A percentile compares a stretch with the other conserved stretches of the same genome.
Evolutionary conservation across 108 stramenopile genomes (phyloP).

Genomic region (Cyclotella kingstonii): DNA sequence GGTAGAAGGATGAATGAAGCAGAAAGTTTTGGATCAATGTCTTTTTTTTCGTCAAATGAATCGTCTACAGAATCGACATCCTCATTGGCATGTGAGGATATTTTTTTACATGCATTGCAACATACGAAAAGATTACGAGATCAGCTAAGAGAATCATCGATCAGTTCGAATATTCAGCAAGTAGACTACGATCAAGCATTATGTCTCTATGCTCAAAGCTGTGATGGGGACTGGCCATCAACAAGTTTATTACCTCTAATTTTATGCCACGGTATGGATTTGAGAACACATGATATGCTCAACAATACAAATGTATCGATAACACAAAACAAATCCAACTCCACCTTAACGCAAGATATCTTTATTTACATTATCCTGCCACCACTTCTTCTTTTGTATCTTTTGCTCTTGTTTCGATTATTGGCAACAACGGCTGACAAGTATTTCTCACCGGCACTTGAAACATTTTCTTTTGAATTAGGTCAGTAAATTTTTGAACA

Average conservation of each 20-base stretch:
- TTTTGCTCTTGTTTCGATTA: slow-evolving; percentile 47
- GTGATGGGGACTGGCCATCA: slow-evolving; percentile 31
- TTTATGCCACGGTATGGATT: slow-evolving; percentile 17
- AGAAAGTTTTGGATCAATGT: no score
- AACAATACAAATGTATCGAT: neutral
- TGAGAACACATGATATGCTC: neutral
- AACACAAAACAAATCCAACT: neutral
- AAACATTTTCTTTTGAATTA: slow-evolving; percentile 50
- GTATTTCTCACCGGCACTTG: slow-evolving; percentile 76
- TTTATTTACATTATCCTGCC: slow-evolving; percentile 22
- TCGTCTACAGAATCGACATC: no score
- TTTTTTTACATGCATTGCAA: neutral
- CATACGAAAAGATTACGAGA: no score
- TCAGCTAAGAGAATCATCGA: neutral
- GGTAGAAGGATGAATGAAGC: no score
- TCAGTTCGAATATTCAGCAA: neutral
- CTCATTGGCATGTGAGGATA: neutral
- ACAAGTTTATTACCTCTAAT: slow-evolving; percentile 21
- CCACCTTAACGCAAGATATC: neutral
- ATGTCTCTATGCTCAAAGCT: slow-evolving; percentile 25
- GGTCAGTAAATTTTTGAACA: no score
- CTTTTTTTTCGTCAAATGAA: no score
- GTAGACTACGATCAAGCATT: neutral
- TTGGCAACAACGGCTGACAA: slow-evolving; percentile 75
- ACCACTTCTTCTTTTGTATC: slow-evolving; percentile 18